These are phyloP conservation scores for Pleurotus ostreatus DNA, from an alignment of 768 basidiomycete genomes.

Conservation along the genomic window DNA sequence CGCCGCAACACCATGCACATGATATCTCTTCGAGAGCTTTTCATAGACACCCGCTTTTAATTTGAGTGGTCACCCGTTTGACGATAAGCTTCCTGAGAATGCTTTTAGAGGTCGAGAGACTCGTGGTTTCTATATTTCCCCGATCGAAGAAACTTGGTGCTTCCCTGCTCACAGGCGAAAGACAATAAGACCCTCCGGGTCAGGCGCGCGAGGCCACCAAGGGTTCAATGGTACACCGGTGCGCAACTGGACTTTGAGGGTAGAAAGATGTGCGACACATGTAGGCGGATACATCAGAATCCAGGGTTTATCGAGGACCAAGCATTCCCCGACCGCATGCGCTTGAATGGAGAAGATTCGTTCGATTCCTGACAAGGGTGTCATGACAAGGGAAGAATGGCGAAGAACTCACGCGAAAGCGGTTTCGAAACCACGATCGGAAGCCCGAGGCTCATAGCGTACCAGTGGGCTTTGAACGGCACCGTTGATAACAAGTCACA, in stretches of 20 bases:
- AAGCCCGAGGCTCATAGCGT: neutral
- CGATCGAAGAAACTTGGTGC: constrained; percentile 1
- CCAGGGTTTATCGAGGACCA: neutral
- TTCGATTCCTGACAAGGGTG: too few species aligned
- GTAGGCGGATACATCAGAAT: neutral
- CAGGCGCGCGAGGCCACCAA: too few species aligned
- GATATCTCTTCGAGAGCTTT: neutral
- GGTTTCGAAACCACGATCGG: neutral
- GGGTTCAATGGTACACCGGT: too few species aligned
- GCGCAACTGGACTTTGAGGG: neutral
- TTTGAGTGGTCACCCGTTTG: neutral
- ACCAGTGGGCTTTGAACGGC: neutral
- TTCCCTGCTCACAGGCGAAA: constrained; percentile 2
- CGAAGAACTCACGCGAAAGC: neutral
- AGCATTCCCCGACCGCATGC: neutral
- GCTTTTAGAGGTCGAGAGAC: neutral
- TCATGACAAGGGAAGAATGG: too few species aligned
- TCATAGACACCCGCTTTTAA: neutral
- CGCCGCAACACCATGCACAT: neutral
- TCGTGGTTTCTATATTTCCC: neutral
- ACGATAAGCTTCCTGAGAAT: constrained; percentile 1
- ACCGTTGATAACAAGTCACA: neutral
- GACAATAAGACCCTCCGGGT: constrained; percentile 3
- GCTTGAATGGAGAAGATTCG: neutral
- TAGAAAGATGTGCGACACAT: neutral